phyloP scores from a whole-genome alignment of 257 asterid species.

The Thymus mandschuricus region DNA sequence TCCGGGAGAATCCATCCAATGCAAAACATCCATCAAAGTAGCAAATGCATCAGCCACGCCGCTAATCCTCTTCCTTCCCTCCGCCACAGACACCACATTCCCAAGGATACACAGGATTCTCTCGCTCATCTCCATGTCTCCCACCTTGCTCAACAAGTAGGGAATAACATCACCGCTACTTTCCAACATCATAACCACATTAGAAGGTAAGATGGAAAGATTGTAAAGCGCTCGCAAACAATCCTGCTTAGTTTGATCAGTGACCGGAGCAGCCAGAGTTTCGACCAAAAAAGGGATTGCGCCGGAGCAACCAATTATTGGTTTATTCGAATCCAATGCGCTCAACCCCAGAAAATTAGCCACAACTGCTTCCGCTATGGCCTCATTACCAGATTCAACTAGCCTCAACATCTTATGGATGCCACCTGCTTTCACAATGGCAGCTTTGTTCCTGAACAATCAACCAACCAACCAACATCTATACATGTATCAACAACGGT shows the following conservation, averaged over 20 bases:
- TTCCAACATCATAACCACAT: slow-evolving; percentile 50
- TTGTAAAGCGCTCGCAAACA: slow-evolving; percentile 79
- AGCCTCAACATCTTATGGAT: slow-evolving; percentile 83
- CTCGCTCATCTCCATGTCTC: slow-evolving; percentile 71
- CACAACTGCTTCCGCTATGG: slow-evolving; percentile 64
- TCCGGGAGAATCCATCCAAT: slow-evolving; percentile 79
- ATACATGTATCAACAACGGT: slow-evolving; percentile 7
- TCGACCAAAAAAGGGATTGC: slow-evolving; percentile 67
- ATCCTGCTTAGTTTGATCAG: slow-evolving; percentile 59
- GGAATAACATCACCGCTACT: slow-evolving; percentile 47
- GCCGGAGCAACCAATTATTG: slow-evolving; percentile 77
- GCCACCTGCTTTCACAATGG: slow-evolving; percentile 87
- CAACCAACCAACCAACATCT: neutral
- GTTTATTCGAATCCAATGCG: slow-evolving; percentile 83
- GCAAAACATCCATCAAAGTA: slow-evolving; percentile 58
- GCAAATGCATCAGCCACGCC: slow-evolving; percentile 56
- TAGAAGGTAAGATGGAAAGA: slow-evolving; percentile 67
- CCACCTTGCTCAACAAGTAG: slow-evolving; percentile 54
- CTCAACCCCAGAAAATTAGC: slow-evolving; percentile 89
- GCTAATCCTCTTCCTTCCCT: slow-evolving; percentile 74
- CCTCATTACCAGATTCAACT: slow-evolving; percentile 34
- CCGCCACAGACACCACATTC: slow-evolving; percentile 59
- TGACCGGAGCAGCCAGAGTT: slow-evolving; percentile 32
- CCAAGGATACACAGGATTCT: slow-evolving; percentile 72
- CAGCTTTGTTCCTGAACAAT: slow-evolving; percentile 75